phyloP scores from a whole-genome alignment of 2,329 filamentous ascomycete species.

The Sclerotinia subarctica region DNA sequence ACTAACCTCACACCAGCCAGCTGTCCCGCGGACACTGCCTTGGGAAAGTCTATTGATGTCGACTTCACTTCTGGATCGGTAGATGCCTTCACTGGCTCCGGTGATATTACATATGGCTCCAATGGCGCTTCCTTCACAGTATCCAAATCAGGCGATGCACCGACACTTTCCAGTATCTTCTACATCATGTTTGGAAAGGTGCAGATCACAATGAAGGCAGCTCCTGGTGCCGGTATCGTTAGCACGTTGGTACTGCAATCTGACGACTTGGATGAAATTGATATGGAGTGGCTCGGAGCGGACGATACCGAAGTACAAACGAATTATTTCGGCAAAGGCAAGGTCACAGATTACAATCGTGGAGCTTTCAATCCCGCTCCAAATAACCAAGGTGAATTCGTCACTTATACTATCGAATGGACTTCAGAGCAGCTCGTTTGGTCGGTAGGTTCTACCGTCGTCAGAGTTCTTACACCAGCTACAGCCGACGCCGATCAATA shows the following conservation, averaged over 20 bases:
- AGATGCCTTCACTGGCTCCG: conserved; percentile 71
- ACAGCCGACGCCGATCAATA: conserved; percentile 74
- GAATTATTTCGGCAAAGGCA: conserved; percentile 96
- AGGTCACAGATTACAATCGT: conserved; percentile 80
- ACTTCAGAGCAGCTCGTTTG: conserved; percentile 80
- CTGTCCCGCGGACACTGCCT: conserved; percentile 74
- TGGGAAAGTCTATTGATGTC: conserved; percentile 77
- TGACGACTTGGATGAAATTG: conserved; percentile 91
- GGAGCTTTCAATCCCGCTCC: conserved; percentile 71
- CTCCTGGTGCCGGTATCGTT: conserved; percentile 86
- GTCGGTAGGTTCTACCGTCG: conserved; percentile 73
- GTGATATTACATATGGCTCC: conserved; percentile 67
- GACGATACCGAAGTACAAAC: conserved; percentile 77
- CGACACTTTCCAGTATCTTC: conserved; percentile 84
- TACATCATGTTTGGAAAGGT: conserved; percentile 99
- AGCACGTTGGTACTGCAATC: conserved; percentile 89
- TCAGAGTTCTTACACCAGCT: conserved; percentile 69
- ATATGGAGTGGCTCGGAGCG: conserved; percentile 92
- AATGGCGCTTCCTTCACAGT: conserved; percentile 84
- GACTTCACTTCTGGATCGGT: conserved; percentile 79
- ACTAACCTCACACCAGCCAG: conserved; percentile 42
- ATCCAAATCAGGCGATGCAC: conserved; percentile 72
- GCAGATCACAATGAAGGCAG: conserved; percentile 79
- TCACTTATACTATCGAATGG: conserved; percentile 93
- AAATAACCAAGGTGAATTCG: conserved; percentile 69